phyloP scores from a whole-genome alignment of 2,329 filamentous ascomycete genomes.

The Trichoderma oligosporum region DNA sequence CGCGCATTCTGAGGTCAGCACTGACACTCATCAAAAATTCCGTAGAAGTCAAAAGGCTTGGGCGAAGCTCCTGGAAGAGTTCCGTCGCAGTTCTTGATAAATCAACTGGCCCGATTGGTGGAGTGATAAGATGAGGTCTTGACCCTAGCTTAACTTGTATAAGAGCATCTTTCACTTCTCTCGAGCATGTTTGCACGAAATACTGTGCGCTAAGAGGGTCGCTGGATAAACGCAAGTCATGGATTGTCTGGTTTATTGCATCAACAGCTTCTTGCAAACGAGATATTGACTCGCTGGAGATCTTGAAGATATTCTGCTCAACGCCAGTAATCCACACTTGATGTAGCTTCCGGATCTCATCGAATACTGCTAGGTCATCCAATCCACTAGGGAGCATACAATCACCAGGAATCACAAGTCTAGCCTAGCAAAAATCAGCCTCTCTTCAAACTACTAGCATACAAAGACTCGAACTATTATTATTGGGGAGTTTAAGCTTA shows the following conservation, averaged over 20 bases:
- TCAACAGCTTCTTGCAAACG: slow-evolving; percentile 29
- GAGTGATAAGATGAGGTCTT: slow-evolving; percentile 24
- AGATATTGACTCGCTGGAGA: slow-evolving; percentile 26
- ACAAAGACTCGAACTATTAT: neutral
- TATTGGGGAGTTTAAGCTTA: neutral
- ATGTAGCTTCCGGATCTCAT: slow-evolving; percentile 30
- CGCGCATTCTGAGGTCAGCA: slow-evolving; percentile 30
- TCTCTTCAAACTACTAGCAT: neutral
- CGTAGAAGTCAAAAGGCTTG: slow-evolving; percentile 23
- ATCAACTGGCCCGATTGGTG: neutral
- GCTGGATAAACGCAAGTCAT: slow-evolving; percentile 32
- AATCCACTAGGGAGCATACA: slow-evolving; percentile 28
- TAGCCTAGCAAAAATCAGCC: slow-evolving; percentile 21
- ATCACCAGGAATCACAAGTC: slow-evolving; percentile 31
- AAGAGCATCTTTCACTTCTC: slow-evolving; percentile 14
- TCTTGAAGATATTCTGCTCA: slow-evolving; percentile 26
- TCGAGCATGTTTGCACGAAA: slow-evolving; percentile 29
- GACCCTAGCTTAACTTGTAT: slow-evolving; percentile 27
- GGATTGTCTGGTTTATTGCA: slow-evolving; percentile 32
- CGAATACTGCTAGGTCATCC: slow-evolving; percentile 24
- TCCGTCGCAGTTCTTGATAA: neutral
- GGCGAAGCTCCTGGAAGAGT: slow-evolving; percentile 24
- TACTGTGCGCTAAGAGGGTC: slow-evolving; percentile 27
- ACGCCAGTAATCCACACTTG: slow-evolving; percentile 32
- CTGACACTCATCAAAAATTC: slow-evolving; percentile 27